A percentile compares a stretch with the other conserved stretches of the same genome.
Evolutionary conservation across 2,329 filamentous ascomycete species (phyloP).

Genomic region (Beauveria sp.): DNA sequence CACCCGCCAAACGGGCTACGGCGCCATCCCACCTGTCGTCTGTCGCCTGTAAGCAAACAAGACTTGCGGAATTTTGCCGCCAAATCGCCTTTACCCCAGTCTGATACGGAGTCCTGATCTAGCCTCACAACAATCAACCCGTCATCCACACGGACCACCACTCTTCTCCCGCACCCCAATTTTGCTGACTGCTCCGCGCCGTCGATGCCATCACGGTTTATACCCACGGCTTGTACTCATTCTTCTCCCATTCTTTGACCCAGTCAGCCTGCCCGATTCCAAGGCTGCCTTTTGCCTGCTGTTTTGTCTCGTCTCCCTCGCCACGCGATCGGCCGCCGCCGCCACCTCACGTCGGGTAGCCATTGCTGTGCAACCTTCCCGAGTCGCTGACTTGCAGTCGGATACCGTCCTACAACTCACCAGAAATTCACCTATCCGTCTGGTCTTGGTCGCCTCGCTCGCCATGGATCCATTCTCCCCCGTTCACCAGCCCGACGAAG

Average conservation of each 20-base stretch:
- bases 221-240: background rate
- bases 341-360: background rate
- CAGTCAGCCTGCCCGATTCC: background rate
- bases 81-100: conserved; percentile 1
- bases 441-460: conserved; percentile 4
- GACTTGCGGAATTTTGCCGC: background rate
- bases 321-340: conserved; percentile 3
- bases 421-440: background rate
- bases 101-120: too few species aligned
- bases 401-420: background rate
- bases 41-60: too few species aligned
- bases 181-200: background rate
- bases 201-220: conserved; percentile 2
- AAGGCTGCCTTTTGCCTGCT: background rate
- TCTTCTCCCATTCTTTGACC: background rate
- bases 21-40: too few species aligned
- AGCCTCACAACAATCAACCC: conserved; percentile 8
- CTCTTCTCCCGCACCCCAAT: background rate
- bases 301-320: background rate
- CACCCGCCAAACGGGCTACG: too few species aligned
- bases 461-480: conserved; percentile 42
- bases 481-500: conserved; percentile 65
- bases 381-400: background rate
- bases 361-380: background rate
- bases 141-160: background rate